A percentile compares a stretch with the other conserved stretches of the same genome.
phyloP scores from a whole-genome alignment of 306 rosid genomes.

The Fragaria vesca region DNA sequence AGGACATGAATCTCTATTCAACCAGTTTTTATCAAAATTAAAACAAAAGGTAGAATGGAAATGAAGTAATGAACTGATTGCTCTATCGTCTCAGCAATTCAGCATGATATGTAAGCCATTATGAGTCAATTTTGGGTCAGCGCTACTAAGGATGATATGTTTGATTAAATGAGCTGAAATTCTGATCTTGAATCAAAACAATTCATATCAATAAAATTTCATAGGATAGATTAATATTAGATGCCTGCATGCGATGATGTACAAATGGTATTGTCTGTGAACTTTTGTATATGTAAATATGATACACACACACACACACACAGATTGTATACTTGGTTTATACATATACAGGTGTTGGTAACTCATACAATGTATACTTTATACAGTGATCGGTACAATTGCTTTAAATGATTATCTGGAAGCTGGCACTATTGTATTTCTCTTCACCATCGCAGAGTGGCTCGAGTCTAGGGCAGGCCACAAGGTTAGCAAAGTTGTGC shows the following conservation, averaged over 20 bases:
- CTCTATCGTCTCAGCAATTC: too few species aligned
- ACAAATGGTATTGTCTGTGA: background rate
- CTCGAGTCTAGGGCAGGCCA: conserved; percentile 79
- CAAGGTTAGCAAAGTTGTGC: conserved; percentile 46
- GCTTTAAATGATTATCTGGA: conserved; percentile 72
- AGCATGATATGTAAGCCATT: too few species aligned
- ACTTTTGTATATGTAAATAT: background rate
- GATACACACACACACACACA: too few species aligned
- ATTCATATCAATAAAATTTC: too few species aligned
- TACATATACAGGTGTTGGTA: background rate
- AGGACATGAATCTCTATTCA: background rate
- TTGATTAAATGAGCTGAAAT: too few species aligned
- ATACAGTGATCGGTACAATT: conserved; percentile 74
- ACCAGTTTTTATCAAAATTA: background rate
- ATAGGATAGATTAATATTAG: too few species aligned
- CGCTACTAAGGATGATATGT: too few species aligned
- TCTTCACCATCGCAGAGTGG: conserved; percentile 91
- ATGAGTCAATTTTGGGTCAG: too few species aligned
- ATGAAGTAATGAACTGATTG: too few species aligned
- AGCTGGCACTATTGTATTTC: conserved; percentile 90
- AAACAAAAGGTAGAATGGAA: background rate
- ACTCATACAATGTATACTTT: conserved; percentile 12
- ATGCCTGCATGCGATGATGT: too few species aligned
- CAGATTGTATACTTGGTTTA: background rate
- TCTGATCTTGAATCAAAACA: too few species aligned